These are phyloP conservation scores for Coelastrella sp. DNA, from an alignment of 139 green algal species.

Conservation along the genomic window DNA sequence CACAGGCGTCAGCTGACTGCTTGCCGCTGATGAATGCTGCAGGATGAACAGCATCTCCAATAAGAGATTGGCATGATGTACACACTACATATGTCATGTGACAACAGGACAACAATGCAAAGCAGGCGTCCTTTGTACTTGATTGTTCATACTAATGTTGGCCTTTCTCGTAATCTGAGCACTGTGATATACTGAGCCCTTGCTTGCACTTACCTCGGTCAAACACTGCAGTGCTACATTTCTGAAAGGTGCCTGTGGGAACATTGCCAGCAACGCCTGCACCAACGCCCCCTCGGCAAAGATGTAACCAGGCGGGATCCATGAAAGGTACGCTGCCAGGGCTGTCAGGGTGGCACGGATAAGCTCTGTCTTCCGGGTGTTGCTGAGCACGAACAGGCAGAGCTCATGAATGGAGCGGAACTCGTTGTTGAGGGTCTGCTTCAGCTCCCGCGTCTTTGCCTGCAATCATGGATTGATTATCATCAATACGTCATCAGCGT, in stretches of 20 bases:
- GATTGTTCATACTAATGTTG: too few species aligned
- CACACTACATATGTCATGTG: too few species aligned
- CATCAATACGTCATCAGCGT: too few species aligned
- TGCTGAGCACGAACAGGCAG: conserved; percentile 94
- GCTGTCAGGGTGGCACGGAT: conserved; percentile 87
- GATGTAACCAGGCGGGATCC: conserved; percentile 88
- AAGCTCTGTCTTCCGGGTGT: conserved; percentile 78
- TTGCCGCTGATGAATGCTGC: too few species aligned
- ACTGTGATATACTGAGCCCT: too few species aligned
- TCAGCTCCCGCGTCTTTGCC: conserved; percentile 98
- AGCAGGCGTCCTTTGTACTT: too few species aligned
- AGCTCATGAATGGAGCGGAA: conserved; percentile 97
- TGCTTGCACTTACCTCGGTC: too few species aligned
- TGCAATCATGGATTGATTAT: conserved; percentile 51
- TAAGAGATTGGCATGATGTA: too few species aligned
- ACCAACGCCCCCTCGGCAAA: conserved; percentile 97
- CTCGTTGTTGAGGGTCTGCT: conserved; percentile 95
- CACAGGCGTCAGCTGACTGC: not conserved
- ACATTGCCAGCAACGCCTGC: conserved; percentile 92
- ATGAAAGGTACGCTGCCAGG: conserved; percentile 83
- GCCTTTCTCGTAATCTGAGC: too few species aligned
- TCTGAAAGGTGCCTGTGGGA: conserved; percentile 90
- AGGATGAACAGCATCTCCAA: too few species aligned
- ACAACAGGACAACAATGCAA: too few species aligned
- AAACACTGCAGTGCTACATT: conserved; percentile 96